Percentiles rank a stretch among this genome's conserved stretches.
These are phyloP conservation scores for Solanum bulbocastanum DNA, from an alignment of 257 asterid genomes.

Conservation along the genomic window DNA sequence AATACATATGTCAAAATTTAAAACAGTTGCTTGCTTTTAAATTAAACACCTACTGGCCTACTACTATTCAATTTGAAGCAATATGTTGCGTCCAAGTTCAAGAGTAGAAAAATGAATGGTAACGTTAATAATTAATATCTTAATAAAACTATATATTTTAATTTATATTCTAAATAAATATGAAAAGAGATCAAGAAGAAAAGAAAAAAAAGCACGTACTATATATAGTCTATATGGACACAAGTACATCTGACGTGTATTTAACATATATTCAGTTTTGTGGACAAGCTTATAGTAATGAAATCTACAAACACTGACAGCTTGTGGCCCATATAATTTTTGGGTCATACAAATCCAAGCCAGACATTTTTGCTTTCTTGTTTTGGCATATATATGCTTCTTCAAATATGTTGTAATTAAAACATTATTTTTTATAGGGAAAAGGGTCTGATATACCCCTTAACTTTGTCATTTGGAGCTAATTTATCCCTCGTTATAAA, in stretches of 20 bases:
- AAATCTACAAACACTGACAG: not conserved
- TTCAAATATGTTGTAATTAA: not conserved
- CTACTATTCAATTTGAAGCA: not conserved
- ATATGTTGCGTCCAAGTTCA: not conserved
- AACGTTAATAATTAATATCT: not conserved
- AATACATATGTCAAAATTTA: not conserved
- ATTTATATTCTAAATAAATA: not conserved
- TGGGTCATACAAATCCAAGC: not conserved
- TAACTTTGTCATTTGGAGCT: too few species aligned
- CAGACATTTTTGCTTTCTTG: not conserved
- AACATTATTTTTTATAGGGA: not conserved
- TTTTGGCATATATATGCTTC: not conserved
- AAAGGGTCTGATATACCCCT: too few species aligned
- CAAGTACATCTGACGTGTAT: not conserved
- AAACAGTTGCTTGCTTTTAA: not conserved
- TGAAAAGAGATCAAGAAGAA: not conserved
- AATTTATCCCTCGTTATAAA: too few species aligned
- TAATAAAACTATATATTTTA: not conserved
- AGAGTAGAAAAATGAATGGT: not conserved
- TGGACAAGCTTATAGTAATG: not conserved
- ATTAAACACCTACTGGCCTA: not conserved
- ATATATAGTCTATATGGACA: not conserved
- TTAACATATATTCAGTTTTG: not conserved
- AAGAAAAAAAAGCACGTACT: not conserved
- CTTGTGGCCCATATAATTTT: not conserved